A percentile compares a stretch with the other conserved stretches of the same genome.
phyloP scores from a whole-genome alignment of 495 filamentous ascomycete genomes.

The Trichoderma virens region DNA sequence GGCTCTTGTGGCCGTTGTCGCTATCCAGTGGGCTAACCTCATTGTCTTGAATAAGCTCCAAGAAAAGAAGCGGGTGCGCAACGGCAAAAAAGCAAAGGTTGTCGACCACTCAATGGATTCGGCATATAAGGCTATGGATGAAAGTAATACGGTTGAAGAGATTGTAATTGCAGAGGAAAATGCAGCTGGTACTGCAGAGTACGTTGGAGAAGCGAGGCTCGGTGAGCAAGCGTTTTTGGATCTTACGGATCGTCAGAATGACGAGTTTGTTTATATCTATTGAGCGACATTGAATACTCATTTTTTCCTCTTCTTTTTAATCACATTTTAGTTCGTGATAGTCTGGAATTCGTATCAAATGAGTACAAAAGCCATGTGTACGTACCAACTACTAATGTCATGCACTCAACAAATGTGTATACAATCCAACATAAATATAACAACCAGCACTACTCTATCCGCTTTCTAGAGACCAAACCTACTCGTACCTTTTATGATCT shows the following conservation, averaged over 20 bases:
- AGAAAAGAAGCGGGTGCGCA: constrained; percentile 40
- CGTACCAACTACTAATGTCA: too few relatives aligned
- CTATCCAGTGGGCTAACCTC: constrained; percentile 45
- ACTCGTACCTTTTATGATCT: neutral
- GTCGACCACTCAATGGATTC: constrained; percentile 47
- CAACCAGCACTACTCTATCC: neutral
- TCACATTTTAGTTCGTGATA: too few relatives aligned
- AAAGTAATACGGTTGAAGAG: neutral
- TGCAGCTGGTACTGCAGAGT: neutral
- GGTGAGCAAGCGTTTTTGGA: neutral
- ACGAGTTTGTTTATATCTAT: too few relatives aligned
- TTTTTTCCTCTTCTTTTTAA: neutral
- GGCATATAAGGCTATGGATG: neutral
- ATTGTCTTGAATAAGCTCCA: constrained; percentile 47
- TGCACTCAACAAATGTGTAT: neutral
- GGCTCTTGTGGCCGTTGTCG: constrained; percentile 38
- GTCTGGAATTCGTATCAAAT: too few relatives aligned
- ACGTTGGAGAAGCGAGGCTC: neutral
- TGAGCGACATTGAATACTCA: neutral
- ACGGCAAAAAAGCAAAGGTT: constrained; percentile 50
- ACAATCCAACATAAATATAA: neutral
- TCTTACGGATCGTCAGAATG: too few relatives aligned
- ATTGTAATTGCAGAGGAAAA: neutral
- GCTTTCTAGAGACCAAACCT: neutral
- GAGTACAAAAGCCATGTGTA: too few relatives aligned